phyloP scores from a whole-genome alignment of 345 rosid species.

The Dipteronia sinensis region DNA sequence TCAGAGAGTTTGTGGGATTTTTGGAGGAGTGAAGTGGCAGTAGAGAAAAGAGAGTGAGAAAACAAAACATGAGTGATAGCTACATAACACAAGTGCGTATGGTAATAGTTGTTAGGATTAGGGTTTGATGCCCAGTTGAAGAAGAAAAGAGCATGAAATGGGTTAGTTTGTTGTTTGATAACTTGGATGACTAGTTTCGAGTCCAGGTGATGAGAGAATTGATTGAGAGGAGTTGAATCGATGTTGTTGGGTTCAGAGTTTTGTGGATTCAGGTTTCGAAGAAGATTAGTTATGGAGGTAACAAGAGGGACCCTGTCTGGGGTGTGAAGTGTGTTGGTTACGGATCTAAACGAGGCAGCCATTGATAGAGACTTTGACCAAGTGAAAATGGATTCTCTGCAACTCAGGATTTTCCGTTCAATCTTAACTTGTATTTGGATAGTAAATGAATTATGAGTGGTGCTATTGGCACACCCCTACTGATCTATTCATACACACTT shows the following conservation, averaged over 20 bases:
- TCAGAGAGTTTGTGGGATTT: slow-evolving; percentile 32
- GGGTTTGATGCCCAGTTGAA: slow-evolving; percentile 44
- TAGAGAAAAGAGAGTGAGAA: slow-evolving; percentile 31
- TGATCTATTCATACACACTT: too few relatives aligned
- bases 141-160: slow-evolving; percentile 40
- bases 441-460: too few relatives aligned
- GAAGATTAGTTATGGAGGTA: slow-evolving; percentile 27
- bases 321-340: background rate
- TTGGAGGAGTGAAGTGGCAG: slow-evolving; percentile 31
- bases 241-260: slow-evolving; percentile 13
- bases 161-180: slow-evolving; percentile 31
- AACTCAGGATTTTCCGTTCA: background rate
- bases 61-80: slow-evolving; percentile 40
- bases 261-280: slow-evolving; percentile 30
- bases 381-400: background rate
- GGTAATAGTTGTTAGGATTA: slow-evolving; percentile 31
- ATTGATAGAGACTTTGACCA: background rate
- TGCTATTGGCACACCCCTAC: too few relatives aligned
- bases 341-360: background rate
- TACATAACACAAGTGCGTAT: slow-evolving; percentile 28
- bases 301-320: slow-evolving; percentile 8
- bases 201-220: slow-evolving; percentile 27
- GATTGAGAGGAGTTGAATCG: slow-evolving; percentile 21
- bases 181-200: slow-evolving; percentile 31
- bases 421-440: too few relatives aligned